Evolutionary conservation across 1,139 yeast species (phyloP), one percentile per base, ranked within the genome.

Genomic region (Suhomyces kunorum): DNA sequence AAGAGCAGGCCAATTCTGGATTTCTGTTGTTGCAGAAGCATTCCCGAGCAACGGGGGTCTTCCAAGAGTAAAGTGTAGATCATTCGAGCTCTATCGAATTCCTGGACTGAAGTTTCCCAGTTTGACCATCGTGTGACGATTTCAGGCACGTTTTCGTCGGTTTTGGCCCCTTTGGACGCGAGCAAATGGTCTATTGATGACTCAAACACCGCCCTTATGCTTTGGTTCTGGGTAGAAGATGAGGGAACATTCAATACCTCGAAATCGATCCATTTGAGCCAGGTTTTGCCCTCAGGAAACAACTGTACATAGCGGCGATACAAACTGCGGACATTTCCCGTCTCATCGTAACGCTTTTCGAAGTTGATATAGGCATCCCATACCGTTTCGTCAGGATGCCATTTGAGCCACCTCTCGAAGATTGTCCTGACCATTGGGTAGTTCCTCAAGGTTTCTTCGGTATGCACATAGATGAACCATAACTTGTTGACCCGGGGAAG

Each of bases 401-500:
- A 87, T 15, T 71, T 65, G 45, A 87, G 65, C 98, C 98, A 92
- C 44, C 86, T 71, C 45, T 83, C 82, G 62, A 85, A 90, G 6
- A 90, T 70, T 11, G 66, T 64, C 40, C 96, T 62, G 7, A 85
- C 84, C 25, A 82, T 81, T 8, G 68, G 62, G 39, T 79, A 66
- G 55, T 87, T 82, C 33, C 81, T 81, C 32, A 89, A 63, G 1
- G 85, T 75, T 59, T 90, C 98, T 60, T 89, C 98, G 12, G 92
- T 77, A 30, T 85, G 82, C 4, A 87, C 83, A 49, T 85, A 86
- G 43, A 83, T 73, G 54, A 78, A 87, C 98, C 98, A 92, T 22
- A 92, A 65, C 58, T 90, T 90, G 51, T 84, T 92, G 4, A 85
- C 81, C 24, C 87, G 66, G 0, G 98, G 98, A 13, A 90, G 64